These are phyloP conservation scores for Aspergillus conjunctus DNA, from an alignment of 495 filamentous ascomycete genomes.

Conservation along the genomic window DNA sequence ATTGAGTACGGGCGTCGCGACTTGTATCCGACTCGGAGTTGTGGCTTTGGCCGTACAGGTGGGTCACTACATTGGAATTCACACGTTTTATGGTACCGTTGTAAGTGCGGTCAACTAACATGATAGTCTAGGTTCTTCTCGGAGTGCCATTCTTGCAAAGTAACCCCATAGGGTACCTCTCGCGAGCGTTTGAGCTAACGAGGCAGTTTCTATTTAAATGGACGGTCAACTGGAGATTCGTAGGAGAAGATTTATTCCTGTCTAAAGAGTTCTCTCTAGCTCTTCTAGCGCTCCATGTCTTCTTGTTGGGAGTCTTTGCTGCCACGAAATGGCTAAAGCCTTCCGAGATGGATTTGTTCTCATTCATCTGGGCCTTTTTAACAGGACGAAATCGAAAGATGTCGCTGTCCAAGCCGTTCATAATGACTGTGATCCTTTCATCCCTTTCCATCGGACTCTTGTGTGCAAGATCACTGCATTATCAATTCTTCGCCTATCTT, in stretches of 20 bases:
- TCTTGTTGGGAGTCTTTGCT: slow-evolving; percentile 63
- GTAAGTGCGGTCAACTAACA: slow-evolving; percentile 11
- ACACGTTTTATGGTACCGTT: background rate
- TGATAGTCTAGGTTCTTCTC: slow-evolving; percentile 55
- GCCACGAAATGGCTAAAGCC: slow-evolving; percentile 59
- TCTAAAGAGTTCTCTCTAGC: slow-evolving; percentile 69
- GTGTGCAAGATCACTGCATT: slow-evolving; percentile 89
- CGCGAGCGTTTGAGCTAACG: slow-evolving; percentile 84
- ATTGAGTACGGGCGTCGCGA: slow-evolving; percentile 63
- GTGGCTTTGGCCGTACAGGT: slow-evolving; percentile 77
- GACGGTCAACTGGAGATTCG: slow-evolving; percentile 98
- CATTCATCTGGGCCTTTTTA: slow-evolving; percentile 54
- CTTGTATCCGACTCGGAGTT: slow-evolving; percentile 64
- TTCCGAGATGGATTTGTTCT: slow-evolving; percentile 44
- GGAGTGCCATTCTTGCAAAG: slow-evolving; percentile 73
- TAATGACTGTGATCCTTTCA: slow-evolving; percentile 76
- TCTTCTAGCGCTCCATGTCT: slow-evolving; percentile 69
- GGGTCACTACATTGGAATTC: slow-evolving; percentile 5
- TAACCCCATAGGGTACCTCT: slow-evolving; percentile 71
- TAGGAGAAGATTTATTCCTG: slow-evolving; percentile 79
- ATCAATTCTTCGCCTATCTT: slow-evolving; percentile 95
- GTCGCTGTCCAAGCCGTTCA: slow-evolving; percentile 69
- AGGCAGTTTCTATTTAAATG: slow-evolving; percentile 92
- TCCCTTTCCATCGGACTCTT: slow-evolving; percentile 84
- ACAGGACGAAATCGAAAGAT: slow-evolving; percentile 57